Conservation (phyloP, 805 yeast genomes). For the Suhomyces faveliae region DNA sequence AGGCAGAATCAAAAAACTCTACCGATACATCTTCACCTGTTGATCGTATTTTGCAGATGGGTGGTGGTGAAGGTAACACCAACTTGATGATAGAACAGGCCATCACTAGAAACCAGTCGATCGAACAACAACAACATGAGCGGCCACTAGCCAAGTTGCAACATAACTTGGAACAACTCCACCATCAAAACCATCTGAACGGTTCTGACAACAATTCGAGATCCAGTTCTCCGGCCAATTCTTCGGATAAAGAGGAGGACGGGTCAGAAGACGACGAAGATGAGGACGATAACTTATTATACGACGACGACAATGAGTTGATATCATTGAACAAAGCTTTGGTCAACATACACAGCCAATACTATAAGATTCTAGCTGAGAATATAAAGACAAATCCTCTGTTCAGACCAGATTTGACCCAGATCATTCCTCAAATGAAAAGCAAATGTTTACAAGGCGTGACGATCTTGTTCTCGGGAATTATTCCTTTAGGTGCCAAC, state of each 20-base stretch:
- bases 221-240: conserved; percentile 12
- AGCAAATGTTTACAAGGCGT: conserved; percentile 62
- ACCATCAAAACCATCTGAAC: conserved; percentile 27
- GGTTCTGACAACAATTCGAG: conserved; percentile 17
- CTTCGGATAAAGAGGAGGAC: conserved; percentile 23
- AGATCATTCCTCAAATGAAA: conserved; percentile 76
- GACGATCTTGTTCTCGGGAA: conserved; percentile 78
- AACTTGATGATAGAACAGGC: conserved; percentile 55
- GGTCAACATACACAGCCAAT: conserved; percentile 61
- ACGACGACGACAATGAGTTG: conserved; percentile 82
- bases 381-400: conserved; percentile 9
- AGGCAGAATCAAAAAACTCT: conserved; percentile 7
- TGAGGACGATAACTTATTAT: conserved; percentile 53
- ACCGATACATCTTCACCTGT: conserved; percentile 39
- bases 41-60: conserved; percentile 47
- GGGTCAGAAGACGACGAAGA: conserved; percentile 23
- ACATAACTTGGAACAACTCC: conserved; percentile 59
- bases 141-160: conserved; percentile 85
- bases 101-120: conserved; percentile 60
- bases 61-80: conserved; percentile 50
- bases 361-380: conserved; percentile 51
- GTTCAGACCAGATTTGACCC: conserved; percentile 58
- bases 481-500: conserved; percentile 80
- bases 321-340: conserved; percentile 60
- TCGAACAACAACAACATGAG: conserved; percentile 78